Base-by-base conservation (phyloP, 345 rosid species). In the Gossypioides kirkii region DNA sequence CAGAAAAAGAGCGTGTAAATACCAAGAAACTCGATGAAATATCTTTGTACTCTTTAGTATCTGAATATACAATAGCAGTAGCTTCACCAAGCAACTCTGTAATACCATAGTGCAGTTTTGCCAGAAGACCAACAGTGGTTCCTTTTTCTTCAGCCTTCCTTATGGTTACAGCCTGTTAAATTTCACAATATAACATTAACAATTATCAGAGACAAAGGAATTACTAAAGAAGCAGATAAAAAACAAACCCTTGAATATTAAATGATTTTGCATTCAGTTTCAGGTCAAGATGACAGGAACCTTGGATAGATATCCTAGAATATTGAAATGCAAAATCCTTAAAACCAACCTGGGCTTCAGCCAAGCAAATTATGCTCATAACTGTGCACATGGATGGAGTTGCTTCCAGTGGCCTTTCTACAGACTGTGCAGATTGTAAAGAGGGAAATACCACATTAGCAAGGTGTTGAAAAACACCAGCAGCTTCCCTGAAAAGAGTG, bases 261-360 rank as follows among this genome's bases (percentile, higher is more conserved):
- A 43, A 69, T 47, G 14, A 20, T 23, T 43, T 67, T 8, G 54
- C n/a, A 38, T 23, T 65, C 17, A 73, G 16, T 38, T 61, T 49
- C 42, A 32, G 76, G 10, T 12, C 59, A 38, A 23, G 56, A 70
- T 9, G 8, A 58, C 12, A 23, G 16, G 14, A 32, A 17, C 56
- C 28, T 42, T n/a, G 46, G 52, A 22, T 22, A 52, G 14, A 53
- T 18, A 14, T 22, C 14, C 36, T 26, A 67, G 23, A 14, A 32
- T 8, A 2, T 14, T 36, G 59, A 47, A 25, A 68, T 14, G 58
- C 16, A 38, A 52, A 13, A 45, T 63, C 32, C 23, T 41, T 60
- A 70, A 38, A 43, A 67, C 86, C 75, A 50, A 88, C 95, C 94
- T 92, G 97, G 20, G 94, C 96, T 74, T 92, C 92, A 62, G 97